Evolutionary conservation across 1,284 basidiomycete genomes (phyloP).

Genomic region (Malassezia brasiliensis): DNA sequence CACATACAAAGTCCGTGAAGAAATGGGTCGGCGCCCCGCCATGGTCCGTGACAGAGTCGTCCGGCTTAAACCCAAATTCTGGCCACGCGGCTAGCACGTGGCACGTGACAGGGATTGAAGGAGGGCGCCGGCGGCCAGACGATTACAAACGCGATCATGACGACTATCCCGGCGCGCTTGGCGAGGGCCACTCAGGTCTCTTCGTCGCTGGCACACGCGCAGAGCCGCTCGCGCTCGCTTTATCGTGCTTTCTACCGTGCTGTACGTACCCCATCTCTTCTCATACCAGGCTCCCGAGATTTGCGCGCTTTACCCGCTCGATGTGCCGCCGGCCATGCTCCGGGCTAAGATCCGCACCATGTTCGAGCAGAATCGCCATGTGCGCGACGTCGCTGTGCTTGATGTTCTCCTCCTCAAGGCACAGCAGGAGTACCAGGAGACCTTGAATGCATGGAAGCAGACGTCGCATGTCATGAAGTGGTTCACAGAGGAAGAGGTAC

Average conservation of each 20-base stretch:
- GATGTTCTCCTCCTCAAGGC: constrained; percentile 81
- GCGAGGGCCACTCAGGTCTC: constrained; percentile 57
- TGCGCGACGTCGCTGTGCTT: constrained; percentile 72
- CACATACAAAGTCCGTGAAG: constrained; percentile 25
- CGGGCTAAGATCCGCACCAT: constrained; percentile 73
- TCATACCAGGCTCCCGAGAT: constrained; percentile 72
- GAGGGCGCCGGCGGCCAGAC: not conserved
- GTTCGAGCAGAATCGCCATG: constrained; percentile 76
- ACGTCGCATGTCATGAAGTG: constrained; percentile 50
- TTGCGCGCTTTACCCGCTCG: constrained; percentile 70
- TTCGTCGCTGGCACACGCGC: constrained; percentile 60
- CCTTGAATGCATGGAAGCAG: constrained; percentile 88
- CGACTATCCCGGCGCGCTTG: constrained; percentile 82
- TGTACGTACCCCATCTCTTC: constrained; percentile 53
- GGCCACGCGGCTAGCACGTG: not conserved
- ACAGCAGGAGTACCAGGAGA: constrained; percentile 79
- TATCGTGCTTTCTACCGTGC: constrained; percentile 88
- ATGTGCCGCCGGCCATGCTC: constrained; percentile 68
- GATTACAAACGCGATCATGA: constrained; percentile 52
- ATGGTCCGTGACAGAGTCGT: not conserved
- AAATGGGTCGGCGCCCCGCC: not conserved
- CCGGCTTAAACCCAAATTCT: not conserved
- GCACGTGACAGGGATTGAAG: not conserved
- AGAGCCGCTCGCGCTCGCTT: constrained; percentile 62
- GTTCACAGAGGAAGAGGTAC: constrained; percentile 50